These are phyloP conservation scores for Yarrowia deformans DNA, from an alignment of 805 yeast species.

Conservation along the genomic window DNA sequence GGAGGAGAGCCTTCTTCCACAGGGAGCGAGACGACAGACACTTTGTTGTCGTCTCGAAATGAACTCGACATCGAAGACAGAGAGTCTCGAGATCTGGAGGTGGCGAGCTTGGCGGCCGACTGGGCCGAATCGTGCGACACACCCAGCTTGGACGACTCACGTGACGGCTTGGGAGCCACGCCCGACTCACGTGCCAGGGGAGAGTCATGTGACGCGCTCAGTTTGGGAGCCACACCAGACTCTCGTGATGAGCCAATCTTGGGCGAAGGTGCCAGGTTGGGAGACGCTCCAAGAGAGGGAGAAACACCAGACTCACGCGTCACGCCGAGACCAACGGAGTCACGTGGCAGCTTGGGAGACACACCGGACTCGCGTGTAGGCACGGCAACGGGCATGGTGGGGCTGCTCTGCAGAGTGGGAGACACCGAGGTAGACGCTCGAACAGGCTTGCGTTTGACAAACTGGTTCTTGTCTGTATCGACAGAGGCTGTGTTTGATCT, in stretches of 20 bases:
- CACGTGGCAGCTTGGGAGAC: conserved; percentile 7
- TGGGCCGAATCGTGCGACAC: not conserved
- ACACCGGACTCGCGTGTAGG: conserved; percentile 5
- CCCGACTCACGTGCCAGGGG: conserved; percentile 4
- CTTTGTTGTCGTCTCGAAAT: conserved; percentile 21
- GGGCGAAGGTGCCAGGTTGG: conserved; percentile 5
- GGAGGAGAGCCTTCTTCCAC: conserved; percentile 32
- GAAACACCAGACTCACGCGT: conserved; percentile 13
- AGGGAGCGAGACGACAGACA: conserved; percentile 29
- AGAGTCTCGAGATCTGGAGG: conserved; percentile 12
- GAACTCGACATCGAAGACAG: conserved; percentile 4
- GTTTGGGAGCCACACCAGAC: conserved; percentile 7
- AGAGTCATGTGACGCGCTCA: conserved; percentile 7
- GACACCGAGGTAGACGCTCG: conserved; percentile 1
- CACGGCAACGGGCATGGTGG: conserved; percentile 9
- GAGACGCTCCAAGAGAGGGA: not conserved
- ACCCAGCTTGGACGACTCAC: not conserved
- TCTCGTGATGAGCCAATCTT: conserved; percentile 1
- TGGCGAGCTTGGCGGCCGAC: conserved; percentile 1
- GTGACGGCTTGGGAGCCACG: conserved; percentile 3
- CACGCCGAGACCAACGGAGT: conserved; percentile 7
- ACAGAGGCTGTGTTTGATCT: conserved; percentile 24
- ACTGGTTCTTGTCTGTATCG: conserved; percentile 32
- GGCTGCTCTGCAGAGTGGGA: conserved; percentile 1
- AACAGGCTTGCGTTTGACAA: conserved; percentile 36